These are phyloP conservation scores for Diaporthe sp. DNA, from an alignment of 2,329 filamentous ascomycete genomes.

Conservation along the genomic window DNA sequence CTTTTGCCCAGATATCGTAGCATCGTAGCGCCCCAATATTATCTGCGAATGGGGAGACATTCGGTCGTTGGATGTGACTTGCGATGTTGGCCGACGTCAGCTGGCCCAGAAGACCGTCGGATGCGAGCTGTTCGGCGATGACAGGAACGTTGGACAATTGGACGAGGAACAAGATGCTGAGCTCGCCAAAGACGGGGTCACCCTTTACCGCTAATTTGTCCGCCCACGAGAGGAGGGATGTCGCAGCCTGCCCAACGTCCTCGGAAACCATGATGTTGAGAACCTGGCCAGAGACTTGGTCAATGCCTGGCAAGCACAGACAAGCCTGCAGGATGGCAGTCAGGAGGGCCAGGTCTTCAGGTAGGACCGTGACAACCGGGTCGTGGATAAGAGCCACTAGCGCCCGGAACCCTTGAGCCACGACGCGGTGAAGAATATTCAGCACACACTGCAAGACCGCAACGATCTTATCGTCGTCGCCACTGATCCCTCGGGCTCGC, in stretches of 20 bases:
- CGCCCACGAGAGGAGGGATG: constrained; percentile 93
- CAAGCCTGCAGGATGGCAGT: constrained; percentile 91
- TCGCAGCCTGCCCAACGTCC: constrained; percentile 83
- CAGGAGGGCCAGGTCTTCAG: constrained; percentile 87
- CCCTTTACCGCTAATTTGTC: constrained; percentile 83
- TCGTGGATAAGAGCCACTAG: constrained; percentile 88
- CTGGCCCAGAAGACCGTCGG: constrained; percentile 85
- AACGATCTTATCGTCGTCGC: constrained; percentile 55
- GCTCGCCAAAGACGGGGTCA: constrained; percentile 93
- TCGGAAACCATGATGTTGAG: constrained; percentile 79
- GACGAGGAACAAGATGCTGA: constrained; percentile 90
- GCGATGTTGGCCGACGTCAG: constrained; percentile 85
- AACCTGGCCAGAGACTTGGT: constrained; percentile 79
- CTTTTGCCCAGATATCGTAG: constrained; percentile 91
- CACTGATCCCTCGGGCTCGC: constrained; percentile 48
- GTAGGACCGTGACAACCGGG: constrained; percentile 72
- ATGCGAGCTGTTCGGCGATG: constrained; percentile 90
- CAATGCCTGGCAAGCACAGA: constrained; percentile 82
- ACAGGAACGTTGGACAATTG: constrained; percentile 86
- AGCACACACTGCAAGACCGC: constrained; percentile 74
- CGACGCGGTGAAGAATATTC: constrained; percentile 83
- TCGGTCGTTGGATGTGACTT: constrained; percentile 78
- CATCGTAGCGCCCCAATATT: constrained; percentile 77
- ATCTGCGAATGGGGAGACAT: constrained; percentile 84
- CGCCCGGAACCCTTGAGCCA: constrained; percentile 85